A percentile compares a stretch with the other conserved stretches of the same genome.
Evolutionary conservation across 129 eudicot genomes (phyloP).

Genomic region (Apium graveolens): DNA sequence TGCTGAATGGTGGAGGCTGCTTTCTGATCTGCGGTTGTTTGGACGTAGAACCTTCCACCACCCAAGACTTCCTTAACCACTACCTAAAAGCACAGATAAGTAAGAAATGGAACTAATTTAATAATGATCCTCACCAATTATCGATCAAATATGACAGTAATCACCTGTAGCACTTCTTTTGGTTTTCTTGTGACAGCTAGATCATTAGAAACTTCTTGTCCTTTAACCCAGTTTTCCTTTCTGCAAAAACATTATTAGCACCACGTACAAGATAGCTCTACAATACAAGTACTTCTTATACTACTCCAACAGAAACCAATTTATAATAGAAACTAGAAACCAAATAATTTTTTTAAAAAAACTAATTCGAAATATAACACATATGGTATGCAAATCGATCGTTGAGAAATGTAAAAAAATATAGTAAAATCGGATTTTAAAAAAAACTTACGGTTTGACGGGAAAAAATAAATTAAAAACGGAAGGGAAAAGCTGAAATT

Average conservation of each 20-base stretch:
- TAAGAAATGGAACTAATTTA: background rate
- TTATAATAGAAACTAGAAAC: too few relatives aligned
- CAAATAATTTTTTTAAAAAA: too few relatives aligned
- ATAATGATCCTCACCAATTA: background rate
- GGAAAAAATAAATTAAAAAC: too few relatives aligned
- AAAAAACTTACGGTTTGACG: too few relatives aligned
- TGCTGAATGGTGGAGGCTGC: slow-evolving; percentile 62
- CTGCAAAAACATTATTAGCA: slow-evolving; percentile 38
- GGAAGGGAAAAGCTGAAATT: too few relatives aligned
- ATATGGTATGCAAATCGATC: too few relatives aligned
- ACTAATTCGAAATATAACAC: too few relatives aligned
- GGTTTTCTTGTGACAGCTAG: slow-evolving; percentile 48
- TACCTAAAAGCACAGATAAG: slow-evolving; percentile 30
- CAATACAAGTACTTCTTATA: too few relatives aligned
- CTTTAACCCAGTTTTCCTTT: slow-evolving; percentile 84
- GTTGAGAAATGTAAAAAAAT: too few relatives aligned
- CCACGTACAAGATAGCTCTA: background rate
- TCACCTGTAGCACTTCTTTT: slow-evolving; percentile 75
- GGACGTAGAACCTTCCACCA: slow-evolving; percentile 88
- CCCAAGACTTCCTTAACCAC: slow-evolving; percentile 76
- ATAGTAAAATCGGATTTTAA: too few relatives aligned
- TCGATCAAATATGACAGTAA: background rate
- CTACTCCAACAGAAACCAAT: too few relatives aligned
- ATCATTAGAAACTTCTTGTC: slow-evolving; percentile 77
- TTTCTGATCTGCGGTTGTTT: slow-evolving; percentile 68